Base-by-base conservation (phyloP, 2,329 filamentous ascomycete genomes). In the Parascedosporium putredinis region DNA sequence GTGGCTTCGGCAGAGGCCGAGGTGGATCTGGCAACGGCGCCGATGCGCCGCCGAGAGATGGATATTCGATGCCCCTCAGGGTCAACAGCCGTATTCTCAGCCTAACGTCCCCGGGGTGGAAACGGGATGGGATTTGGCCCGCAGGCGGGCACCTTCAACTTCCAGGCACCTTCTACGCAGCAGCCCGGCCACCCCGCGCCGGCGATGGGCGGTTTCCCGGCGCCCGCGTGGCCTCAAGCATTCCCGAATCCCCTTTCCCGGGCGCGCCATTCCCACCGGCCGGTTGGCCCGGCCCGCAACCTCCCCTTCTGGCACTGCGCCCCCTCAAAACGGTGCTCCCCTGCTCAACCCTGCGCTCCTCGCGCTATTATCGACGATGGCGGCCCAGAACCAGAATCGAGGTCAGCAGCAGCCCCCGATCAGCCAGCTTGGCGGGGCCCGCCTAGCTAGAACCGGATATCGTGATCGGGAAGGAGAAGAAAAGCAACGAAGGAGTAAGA, bases 31-130 rank as follows among this genome's bases (percentile, higher is more conserved):
- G 33, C 7, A 9, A 22, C 16, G 31, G 24, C 14, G 9, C n/a
- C 9, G 47, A 24, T 20, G 47, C 34, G 8, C 18, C 22, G n/a
- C n/a, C n/a, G n/a, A n/a, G 67, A 31, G 65, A 69, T 8, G 71
- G 71, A 18, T 66, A 72, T 59, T 69, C 71, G 3, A 54, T 69
- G 27, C 67, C 70, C 63, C 64, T 5, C 62, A 65, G 42, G 51
- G 25, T 27, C 38, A 60, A 44, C 54, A 59, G 22, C 61, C 58
- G 12, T 55, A 55, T 43, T 52, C 57, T 18, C 55, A 58, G 18
- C 52, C 50, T 16, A 55, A 57, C 25, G 52, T 56, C 31, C 57
- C 59, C 40, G 55, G n/a, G n/a, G n/a, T n/a, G n/a, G 54, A 31
- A 56, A 51, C 47, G 58, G 56, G 23, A 58, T 58, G 24, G n/a